These are phyloP conservation scores for Mycena polygramma DNA, from an alignment of 768 basidiomycete species.

Conservation along the genomic window DNA sequence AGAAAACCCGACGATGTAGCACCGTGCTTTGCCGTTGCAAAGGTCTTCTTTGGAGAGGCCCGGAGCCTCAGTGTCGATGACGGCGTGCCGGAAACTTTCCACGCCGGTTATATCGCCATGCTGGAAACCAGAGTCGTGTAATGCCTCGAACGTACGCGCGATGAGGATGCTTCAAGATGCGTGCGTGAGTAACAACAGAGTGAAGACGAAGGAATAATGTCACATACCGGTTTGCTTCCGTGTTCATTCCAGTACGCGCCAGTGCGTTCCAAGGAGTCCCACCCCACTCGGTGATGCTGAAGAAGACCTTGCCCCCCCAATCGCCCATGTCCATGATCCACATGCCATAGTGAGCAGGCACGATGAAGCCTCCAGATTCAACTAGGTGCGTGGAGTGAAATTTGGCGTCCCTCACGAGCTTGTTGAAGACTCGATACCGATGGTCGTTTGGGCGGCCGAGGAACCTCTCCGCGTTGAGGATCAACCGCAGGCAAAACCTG, in stretches of 20 bases:
- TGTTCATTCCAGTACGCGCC: neutral
- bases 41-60: neutral
- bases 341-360: conserved; percentile 23
- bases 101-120: neutral
- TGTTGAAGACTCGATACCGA: neutral
- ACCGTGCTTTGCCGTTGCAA: conserved; percentile 6
- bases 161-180: conserved; percentile 6
- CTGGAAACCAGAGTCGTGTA: conserved; percentile 13
- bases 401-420: conserved; percentile 19
- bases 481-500: conserved; percentile 15
- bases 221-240: conserved; percentile 14
- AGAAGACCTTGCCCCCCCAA: conserved; percentile 21
- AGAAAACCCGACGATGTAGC: conserved; percentile 27
- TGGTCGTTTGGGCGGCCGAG: neutral
- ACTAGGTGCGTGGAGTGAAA: conserved; percentile 22
- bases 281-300: conserved; percentile 26
- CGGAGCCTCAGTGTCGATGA: conserved; percentile 7
- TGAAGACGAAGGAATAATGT: too few relatives aligned
- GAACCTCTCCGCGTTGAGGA: conserved; percentile 4
- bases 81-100: neutral
- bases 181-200: too few relatives aligned
- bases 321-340: conserved; percentile 23
- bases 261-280: conserved; percentile 13
- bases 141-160: conserved; percentile 13
- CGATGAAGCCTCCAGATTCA: neutral